phyloP scores from a whole-genome alignment of 495 filamentous ascomycete genomes.

The Diplogelasinospora grovesii region DNA sequence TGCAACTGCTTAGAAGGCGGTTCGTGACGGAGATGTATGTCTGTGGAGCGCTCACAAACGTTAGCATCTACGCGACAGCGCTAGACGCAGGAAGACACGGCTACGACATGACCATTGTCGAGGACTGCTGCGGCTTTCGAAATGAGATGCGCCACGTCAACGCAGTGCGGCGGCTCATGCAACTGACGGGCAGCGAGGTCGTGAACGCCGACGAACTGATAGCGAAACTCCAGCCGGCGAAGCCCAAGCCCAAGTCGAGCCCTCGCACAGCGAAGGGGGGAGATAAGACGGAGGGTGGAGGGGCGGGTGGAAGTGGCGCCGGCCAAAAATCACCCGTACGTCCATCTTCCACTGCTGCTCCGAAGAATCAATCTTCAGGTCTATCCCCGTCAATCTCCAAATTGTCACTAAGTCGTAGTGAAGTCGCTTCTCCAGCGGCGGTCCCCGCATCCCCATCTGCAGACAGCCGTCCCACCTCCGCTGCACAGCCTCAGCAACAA shows the following conservation, averaged over 20 bases:
- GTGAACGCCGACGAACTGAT: conserved; percentile 54
- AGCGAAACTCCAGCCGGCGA: conserved; percentile 22
- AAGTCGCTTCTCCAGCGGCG: conserved; percentile 4
- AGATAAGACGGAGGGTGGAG: background rate
- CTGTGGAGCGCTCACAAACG: conserved; percentile 82
- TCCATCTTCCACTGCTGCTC: conserved; percentile 1
- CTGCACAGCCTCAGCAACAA: conserved; percentile 1
- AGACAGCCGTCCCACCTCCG: background rate
- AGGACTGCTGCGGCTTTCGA: conserved; percentile 86
- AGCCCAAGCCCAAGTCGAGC: background rate
- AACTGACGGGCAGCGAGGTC: conserved; percentile 66
- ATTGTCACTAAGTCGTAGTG: conserved; percentile 11
- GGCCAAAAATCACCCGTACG: conserved; percentile 6
- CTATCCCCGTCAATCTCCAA: conserved; percentile 25
- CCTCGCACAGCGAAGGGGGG: background rate
- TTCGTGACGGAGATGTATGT: conserved; percentile 90
- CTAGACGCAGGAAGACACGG: conserved; percentile 85
- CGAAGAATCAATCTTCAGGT: conserved; percentile 12
- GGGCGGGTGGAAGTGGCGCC: conserved; percentile 2
- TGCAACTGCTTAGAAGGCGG: conserved; percentile 59
- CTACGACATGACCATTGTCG: conserved; percentile 73
- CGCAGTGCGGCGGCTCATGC: conserved; percentile 67
- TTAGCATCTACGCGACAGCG: conserved; percentile 87
- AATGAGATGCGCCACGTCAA: conserved; percentile 63
- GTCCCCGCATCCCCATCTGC: background rate